Evolutionary conservation across 768 basidiomycete genomes (phyloP).

Genomic region (Collybia mongolica): DNA sequence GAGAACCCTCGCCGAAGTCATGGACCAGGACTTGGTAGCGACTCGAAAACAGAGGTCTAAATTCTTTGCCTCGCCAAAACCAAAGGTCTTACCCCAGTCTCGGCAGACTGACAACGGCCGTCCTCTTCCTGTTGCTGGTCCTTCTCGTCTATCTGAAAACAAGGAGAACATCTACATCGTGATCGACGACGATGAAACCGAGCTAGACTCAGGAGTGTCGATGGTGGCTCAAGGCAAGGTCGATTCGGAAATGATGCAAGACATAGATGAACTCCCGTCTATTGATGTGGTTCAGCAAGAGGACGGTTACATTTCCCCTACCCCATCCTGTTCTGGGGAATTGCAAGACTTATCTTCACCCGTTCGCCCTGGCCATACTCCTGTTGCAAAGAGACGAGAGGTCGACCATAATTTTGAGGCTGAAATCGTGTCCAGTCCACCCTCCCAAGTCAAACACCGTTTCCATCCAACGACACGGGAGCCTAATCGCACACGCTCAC

Average conservation of each 20-base stretch:
- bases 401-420: slow-evolving; percentile 46
- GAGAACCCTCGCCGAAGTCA: slow-evolving; percentile 66
- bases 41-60: slow-evolving; percentile 40
- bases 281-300: slow-evolving; percentile 63
- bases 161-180: slow-evolving; percentile 43
- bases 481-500: slow-evolving; percentile 12
- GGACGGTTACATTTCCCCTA: slow-evolving; percentile 81
- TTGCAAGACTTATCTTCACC: slow-evolving; percentile 72
- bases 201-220: slow-evolving; percentile 25
- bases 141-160: slow-evolving; percentile 31
- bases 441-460: slow-evolving; percentile 8
- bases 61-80: slow-evolving; percentile 29
- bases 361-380: slow-evolving; percentile 24
- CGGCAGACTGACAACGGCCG: slow-evolving; percentile 4
- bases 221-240: slow-evolving; percentile 37
- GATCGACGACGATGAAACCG: slow-evolving; percentile 26
- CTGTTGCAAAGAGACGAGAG: slow-evolving; percentile 14
- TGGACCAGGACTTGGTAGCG: slow-evolving; percentile 59
- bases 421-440: slow-evolving; percentile 53
- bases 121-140: slow-evolving; percentile 22
- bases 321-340: slow-evolving; percentile 52
- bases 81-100: slow-evolving; percentile 12
- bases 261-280: slow-evolving; percentile 38
- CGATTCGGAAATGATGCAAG: slow-evolving; percentile 35
- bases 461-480: slow-evolving; percentile 4